These are phyloP conservation scores for Fusarium tanahbumbuense DNA, from an alignment of 2,329 filamentous ascomycete genomes.

Conservation along the genomic window DNA sequence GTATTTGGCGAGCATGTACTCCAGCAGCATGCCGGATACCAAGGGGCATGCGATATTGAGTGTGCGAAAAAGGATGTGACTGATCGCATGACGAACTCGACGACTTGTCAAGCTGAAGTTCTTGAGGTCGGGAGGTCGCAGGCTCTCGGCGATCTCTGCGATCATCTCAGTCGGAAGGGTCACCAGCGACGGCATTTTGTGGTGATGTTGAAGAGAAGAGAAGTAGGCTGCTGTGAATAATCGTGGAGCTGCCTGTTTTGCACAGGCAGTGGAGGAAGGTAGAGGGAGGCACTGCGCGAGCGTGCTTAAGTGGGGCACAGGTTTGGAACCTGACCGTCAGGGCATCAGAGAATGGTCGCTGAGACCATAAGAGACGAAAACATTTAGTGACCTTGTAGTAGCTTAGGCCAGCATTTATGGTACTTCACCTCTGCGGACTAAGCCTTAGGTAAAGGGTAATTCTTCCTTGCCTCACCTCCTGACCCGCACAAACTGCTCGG, in stretches of 20 bases:
- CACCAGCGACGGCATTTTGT: neutral
- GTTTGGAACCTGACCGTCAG: too few relatives aligned
- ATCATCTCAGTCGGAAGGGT: neutral
- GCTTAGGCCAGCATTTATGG: too few relatives aligned
- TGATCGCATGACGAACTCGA: neutral
- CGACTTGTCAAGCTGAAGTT: neutral
- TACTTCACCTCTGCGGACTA: too few relatives aligned
- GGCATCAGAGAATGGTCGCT: too few relatives aligned
- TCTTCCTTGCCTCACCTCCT: too few relatives aligned
- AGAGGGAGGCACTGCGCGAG: neutral
- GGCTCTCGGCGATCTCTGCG: neutral
- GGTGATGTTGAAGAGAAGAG: too few relatives aligned
- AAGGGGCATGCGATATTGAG: neutral
- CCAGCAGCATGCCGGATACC: neutral
- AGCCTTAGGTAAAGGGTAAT: too few relatives aligned
- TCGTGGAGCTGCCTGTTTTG: neutral
- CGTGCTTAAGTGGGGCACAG: neutral
- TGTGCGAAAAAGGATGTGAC: neutral
- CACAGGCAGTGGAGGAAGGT: too few relatives aligned
- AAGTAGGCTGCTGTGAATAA: neutral
- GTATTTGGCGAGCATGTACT: neutral
- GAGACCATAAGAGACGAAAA: too few relatives aligned
- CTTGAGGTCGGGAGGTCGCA: neutral
- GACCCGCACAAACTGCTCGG: too few relatives aligned
- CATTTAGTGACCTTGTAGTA: fast-evolving